Evolutionary conservation across 2,329 filamentous ascomycete genomes (phyloP).

Genomic region (Ascochyta rabiei): DNA sequence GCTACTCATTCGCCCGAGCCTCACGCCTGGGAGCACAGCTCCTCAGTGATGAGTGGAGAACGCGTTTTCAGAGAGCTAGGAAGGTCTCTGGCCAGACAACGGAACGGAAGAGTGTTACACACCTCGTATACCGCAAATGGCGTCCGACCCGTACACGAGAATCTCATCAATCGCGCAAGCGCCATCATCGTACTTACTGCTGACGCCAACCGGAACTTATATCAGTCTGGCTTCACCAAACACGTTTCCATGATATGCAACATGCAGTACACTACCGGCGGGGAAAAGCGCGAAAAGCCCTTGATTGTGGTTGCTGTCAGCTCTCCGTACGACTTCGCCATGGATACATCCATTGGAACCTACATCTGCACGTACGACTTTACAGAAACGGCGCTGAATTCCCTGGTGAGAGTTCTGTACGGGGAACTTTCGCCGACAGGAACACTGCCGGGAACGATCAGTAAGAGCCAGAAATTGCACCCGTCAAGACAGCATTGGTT

Average conservation of each 20-base stretch:
- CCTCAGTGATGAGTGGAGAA: slow-evolving; percentile 85
- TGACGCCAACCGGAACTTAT: slow-evolving; percentile 91
- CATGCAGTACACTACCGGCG: slow-evolving; percentile 72
- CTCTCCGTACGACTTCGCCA: slow-evolving; percentile 95
- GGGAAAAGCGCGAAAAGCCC: slow-evolving; percentile 78
- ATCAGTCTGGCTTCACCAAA: slow-evolving; percentile 93
- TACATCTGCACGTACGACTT: slow-evolving; percentile 97
- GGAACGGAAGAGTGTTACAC: slow-evolving; percentile 85
- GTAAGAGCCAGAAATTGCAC: slow-evolving; percentile 83
- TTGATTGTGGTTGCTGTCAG: slow-evolving; percentile 91
- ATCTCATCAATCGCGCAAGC: slow-evolving; percentile 84
- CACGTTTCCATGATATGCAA: slow-evolving; percentile 96
- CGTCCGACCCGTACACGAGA: slow-evolving; percentile 89
- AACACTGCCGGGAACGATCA: slow-evolving; percentile 71
- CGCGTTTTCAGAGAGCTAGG: slow-evolving; percentile 90
- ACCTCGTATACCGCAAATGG: slow-evolving; percentile 96
- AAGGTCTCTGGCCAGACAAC: slow-evolving; percentile 80
- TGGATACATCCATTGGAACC: slow-evolving; percentile 87
- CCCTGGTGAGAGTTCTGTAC: slow-evolving; percentile 81
- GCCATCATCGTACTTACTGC: slow-evolving; percentile 91
- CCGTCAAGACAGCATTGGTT: slow-evolving; percentile 96
- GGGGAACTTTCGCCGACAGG: slow-evolving; percentile 70
- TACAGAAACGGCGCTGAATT: slow-evolving; percentile 87
- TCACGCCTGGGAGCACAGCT: slow-evolving; percentile 61
- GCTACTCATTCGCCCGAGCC: slow-evolving; percentile 62